Percentiles rank a stretch among this genome's conserved stretches.
Evolutionary conservation across 805 yeast species (phyloP).

Genomic region (Wickerhamiella dianesei): DNA sequence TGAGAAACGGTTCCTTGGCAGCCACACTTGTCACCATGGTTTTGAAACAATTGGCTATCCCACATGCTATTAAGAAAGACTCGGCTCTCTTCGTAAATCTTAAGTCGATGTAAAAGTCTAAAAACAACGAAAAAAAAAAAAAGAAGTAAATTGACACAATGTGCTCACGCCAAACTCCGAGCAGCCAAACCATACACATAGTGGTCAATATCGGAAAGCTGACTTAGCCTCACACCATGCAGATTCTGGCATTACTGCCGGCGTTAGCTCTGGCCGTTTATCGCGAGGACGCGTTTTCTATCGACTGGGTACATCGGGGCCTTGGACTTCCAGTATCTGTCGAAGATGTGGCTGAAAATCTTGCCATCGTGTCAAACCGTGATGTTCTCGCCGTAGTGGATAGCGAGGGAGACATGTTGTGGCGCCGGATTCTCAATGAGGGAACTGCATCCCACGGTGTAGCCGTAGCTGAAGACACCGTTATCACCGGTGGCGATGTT

Average conservation of each 20-base stretch:
- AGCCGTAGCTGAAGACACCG: constrained; percentile 3
- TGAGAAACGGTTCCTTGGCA: too few species aligned
- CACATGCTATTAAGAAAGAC: too few species aligned
- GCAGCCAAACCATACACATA: too few species aligned
- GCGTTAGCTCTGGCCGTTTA: constrained; percentile 21
- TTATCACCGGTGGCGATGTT: constrained; percentile 9
- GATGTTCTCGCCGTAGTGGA: constrained; percentile 18
- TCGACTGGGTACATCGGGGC: constrained; percentile 23
- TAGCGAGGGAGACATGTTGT: constrained; percentile 19
- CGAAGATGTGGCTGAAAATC: constrained; percentile 6
- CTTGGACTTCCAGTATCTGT: constrained; percentile 19
- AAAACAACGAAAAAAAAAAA: too few species aligned
- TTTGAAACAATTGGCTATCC: too few species aligned
- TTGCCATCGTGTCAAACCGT: constrained; percentile 17
- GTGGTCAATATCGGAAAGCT: too few species aligned
- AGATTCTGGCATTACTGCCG: constrained; percentile 2
- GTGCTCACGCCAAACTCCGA: too few species aligned
- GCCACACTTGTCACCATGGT: too few species aligned
- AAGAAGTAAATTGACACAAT: too few species aligned
- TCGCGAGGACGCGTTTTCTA: constrained; percentile 23
- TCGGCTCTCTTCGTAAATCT: too few species aligned
- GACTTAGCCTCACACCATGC: background rate
- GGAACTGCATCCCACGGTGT: constrained; percentile 8
- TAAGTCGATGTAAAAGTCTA: too few species aligned
- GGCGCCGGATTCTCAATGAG: constrained; percentile 18